A percentile compares a stretch with the other conserved stretches of the same genome.
Conservation (phyloP, 257 asterid species). For the Fraxinus pennsylvanica region DNA sequence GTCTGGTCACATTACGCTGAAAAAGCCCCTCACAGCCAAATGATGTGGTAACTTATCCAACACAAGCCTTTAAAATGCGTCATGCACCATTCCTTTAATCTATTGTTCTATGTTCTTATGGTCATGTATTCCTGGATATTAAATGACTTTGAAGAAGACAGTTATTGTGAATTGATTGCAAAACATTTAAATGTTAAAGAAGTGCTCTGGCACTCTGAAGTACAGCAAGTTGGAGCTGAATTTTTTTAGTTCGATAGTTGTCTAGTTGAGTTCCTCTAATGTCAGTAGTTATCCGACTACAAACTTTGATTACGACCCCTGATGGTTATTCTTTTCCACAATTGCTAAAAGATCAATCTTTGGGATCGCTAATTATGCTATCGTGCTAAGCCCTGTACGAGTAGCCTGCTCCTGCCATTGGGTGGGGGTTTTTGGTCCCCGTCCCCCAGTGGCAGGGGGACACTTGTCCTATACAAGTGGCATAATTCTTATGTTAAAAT, state of each 20-base stretch:
- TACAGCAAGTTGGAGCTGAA: background rate
- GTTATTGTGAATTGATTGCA: background rate
- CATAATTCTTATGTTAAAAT: too few relatives aligned
- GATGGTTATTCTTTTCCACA: too few relatives aligned
- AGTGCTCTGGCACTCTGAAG: background rate
- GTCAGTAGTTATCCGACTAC: background rate
- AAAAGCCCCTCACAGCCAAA: conserved; percentile 36
- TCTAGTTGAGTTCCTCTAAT: background rate
- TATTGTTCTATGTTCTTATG: background rate
- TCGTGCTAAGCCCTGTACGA: too few relatives aligned
- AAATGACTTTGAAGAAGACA: background rate
- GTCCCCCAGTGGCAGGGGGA: too few relatives aligned
- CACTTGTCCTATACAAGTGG: too few relatives aligned
- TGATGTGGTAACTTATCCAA: conserved; percentile 19
- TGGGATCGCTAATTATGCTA: too few relatives aligned
- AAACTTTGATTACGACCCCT: background rate
- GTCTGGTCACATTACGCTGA: conserved; percentile 54
- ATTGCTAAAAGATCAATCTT: too few relatives aligned
- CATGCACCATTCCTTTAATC: background rate
- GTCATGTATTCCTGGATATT: background rate
- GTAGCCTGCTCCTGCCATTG: too few relatives aligned
- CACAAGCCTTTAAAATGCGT: background rate
- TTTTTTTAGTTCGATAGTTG: too few relatives aligned
- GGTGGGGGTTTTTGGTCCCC: too few relatives aligned
- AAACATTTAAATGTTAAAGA: background rate